Percentiles rank a stretch among this genome's conserved stretches.
Conservation (phyloP, 2,329 filamentous ascomycete species). For the Dactylellina haptotyla region DNA sequence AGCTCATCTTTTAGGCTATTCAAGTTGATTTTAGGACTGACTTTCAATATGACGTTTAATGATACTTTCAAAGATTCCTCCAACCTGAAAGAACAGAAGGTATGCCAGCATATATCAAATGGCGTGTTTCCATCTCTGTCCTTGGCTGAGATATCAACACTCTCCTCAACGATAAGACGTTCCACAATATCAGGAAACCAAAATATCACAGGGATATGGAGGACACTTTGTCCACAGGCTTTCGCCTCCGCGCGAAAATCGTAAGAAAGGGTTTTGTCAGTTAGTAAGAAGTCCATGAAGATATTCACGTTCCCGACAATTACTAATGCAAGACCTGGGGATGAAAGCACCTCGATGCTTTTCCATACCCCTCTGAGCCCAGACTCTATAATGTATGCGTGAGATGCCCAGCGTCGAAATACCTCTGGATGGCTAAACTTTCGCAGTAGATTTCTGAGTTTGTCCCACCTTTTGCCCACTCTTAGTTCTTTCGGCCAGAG, state of each 20-base stretch:
- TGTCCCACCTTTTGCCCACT: conserved; percentile 16
- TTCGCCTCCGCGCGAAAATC: background rate
- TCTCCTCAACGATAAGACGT: background rate
- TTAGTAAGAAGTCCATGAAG: conserved; percentile 13
- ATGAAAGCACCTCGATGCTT: background rate
- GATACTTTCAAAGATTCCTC: background rate
- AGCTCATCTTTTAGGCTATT: no score
- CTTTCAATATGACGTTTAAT: background rate
- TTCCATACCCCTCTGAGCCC: background rate
- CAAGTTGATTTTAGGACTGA: background rate
- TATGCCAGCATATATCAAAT: background rate
- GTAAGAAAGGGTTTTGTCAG: background rate
- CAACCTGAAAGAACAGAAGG: background rate
- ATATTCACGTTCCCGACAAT: background rate
- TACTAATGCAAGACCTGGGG: background rate
- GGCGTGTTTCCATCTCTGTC: background rate
- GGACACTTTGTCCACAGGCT: background rate
- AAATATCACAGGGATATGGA: background rate
- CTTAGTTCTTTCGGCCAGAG: conserved; percentile 26
- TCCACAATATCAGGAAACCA: conserved; percentile 5
- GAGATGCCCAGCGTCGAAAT: conserved; percentile 13
- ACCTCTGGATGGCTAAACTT: conserved; percentile 18
- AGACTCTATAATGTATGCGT: background rate
- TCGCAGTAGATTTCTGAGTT: conserved; percentile 8
- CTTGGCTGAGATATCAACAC: background rate